These are phyloP conservation scores for Chamaenerion angustifolium DNA, from an alignment of 345 rosid species.

Conservation along the genomic window DNA sequence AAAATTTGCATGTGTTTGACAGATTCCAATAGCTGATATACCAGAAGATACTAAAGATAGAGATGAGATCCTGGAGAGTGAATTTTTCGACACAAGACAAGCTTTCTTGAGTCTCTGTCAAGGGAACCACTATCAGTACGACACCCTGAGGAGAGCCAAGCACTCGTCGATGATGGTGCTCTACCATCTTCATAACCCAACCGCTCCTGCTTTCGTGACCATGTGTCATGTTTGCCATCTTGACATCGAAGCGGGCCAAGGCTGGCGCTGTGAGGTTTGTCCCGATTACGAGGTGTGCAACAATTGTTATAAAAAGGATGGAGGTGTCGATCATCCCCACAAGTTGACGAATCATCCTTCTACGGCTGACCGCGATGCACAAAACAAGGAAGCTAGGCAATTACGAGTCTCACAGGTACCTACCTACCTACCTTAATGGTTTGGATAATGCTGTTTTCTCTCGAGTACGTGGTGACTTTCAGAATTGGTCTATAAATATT, in stretches of 20 bases:
- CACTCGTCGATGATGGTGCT: conserved; percentile 99
- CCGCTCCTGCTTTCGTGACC: conserved; percentile 93
- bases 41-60: conserved; percentile 72
- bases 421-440: no score
- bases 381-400: conserved; percentile 95
- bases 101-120: conserved; percentile 98
- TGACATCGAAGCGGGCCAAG: conserved; percentile 96
- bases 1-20: conserved; percentile 6
- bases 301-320: conserved; percentile 57
- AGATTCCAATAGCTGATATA: conserved; percentile 62
- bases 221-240: conserved; percentile 75
- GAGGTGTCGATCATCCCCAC: conserved; percentile 77
- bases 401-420: conserved; percentile 65
- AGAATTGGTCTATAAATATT: no score
- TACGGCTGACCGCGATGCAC: conserved; percentile 83
- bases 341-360: conserved; percentile 89
- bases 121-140: conserved; percentile 99
- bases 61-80: conserved; percentile 97
- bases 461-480: no score
- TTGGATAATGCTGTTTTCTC: no score
- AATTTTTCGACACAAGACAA: conserved; percentile 93
- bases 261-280: conserved; percentile 98
- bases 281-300: conserved; percentile 95
- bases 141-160: conserved; percentile 91
- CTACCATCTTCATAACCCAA: conserved; percentile 97